Evolutionary conservation across 148 eudicot species (phyloP).

Genomic region (Camellia lanceoleosa): DNA sequence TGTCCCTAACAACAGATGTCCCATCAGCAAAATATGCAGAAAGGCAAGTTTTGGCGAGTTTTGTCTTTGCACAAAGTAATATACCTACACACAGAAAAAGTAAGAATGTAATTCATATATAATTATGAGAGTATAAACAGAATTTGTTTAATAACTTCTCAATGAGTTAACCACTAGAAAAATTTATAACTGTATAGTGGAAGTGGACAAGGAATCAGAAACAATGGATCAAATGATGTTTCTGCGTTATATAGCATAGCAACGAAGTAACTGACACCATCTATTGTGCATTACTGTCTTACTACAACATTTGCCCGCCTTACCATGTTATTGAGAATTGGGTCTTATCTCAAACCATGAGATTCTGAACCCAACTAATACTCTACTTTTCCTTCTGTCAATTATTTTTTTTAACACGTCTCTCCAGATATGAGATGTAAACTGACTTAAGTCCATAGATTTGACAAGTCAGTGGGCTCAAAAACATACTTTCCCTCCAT

Average conservation of each 20-base stretch:
- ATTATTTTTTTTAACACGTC: not conserved
- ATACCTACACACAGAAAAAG: constrained; percentile 46
- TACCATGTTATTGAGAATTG: not conserved
- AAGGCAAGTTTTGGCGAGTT: constrained; percentile 65
- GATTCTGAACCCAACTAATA: not conserved
- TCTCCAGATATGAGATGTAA: not conserved
- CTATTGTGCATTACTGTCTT: not conserved
- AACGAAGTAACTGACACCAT: not conserved
- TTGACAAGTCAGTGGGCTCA: not conserved
- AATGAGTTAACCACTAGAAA: not conserved
- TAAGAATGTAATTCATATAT: not conserved
- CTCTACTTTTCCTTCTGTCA: not conserved
- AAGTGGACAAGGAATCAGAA: not conserved
- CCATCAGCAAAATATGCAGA: constrained; percentile 86
- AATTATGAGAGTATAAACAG: not conserved
- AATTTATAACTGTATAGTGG: not conserved
- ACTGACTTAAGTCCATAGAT: not conserved
- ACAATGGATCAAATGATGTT: not conserved
- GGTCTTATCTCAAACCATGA: not conserved
- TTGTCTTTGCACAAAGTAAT: constrained; percentile 95
- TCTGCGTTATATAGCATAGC: not conserved
- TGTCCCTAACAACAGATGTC: constrained; percentile 51
- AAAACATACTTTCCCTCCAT: not conserved
- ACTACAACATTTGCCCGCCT: not conserved
- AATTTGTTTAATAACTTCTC: not conserved